Conservation (phyloP, 371 early-diverging fungal genomes). For the Mortierella sp. region DNA sequence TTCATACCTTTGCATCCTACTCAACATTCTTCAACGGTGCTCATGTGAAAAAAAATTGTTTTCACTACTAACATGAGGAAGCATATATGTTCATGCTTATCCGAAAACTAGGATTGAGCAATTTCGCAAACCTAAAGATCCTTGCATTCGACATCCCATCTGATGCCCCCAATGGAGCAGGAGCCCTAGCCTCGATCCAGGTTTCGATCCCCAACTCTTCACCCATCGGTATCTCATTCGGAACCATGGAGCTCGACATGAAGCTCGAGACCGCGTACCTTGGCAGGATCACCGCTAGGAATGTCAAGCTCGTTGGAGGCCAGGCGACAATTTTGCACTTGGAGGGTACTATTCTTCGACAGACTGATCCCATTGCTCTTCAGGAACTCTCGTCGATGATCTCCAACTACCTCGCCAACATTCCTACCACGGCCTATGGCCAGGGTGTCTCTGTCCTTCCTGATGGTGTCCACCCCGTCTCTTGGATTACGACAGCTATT, state of each 20-base stretch:
- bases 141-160: slow-evolving; percentile 42
- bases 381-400: slow-evolving; percentile 40
- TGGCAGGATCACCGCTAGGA: slow-evolving; percentile 34
- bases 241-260: slow-evolving; percentile 39
- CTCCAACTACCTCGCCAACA: slow-evolving; percentile 42
- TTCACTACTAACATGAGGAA: background rate
- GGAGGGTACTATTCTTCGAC: slow-evolving; percentile 30
- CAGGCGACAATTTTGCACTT: slow-evolving; percentile 24
- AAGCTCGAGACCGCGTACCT: slow-evolving; percentile 34
- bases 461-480: slow-evolving; percentile 28
- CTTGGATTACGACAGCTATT: slow-evolving; percentile 43
- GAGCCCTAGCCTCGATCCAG: slow-evolving; percentile 36
- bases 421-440: slow-evolving; percentile 27
- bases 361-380: slow-evolving; percentile 24
- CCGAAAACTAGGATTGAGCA: slow-evolving; percentile 31
- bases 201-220: slow-evolving; percentile 42
- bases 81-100: background rate
- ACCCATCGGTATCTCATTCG: slow-evolving; percentile 47
- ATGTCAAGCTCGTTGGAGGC: slow-evolving; percentile 23
- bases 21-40: background rate
- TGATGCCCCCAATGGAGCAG: slow-evolving; percentile 41
- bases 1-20: background rate
- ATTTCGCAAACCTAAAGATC: slow-evolving; percentile 42
- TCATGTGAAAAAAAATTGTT: background rate
- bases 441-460: slow-evolving; percentile 47